Percentiles rank a stretch among this genome's conserved stretches.
These are phyloP conservation scores for Candida piceae DNA, from an alignment of 805 yeast genomes.

Conservation along the genomic window DNA sequence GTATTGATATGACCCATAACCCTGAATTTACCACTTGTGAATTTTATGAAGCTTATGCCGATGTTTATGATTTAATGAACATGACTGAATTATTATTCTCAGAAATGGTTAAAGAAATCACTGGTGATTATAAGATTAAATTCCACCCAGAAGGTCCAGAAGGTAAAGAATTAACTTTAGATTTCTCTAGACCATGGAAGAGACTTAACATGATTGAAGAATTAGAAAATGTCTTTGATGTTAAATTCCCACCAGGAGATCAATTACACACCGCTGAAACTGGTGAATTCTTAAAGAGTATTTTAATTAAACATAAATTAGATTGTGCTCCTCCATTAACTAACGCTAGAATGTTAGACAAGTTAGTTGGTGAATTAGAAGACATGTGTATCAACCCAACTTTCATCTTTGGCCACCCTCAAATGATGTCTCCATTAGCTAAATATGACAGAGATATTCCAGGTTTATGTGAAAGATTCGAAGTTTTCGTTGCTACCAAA, in stretches of 20 bases:
- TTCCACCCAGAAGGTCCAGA: constrained; percentile 96
- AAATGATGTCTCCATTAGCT: constrained; percentile 99
- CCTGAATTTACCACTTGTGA: constrained; percentile 99
- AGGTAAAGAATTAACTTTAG: constrained; percentile 70
- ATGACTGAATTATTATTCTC: constrained; percentile 90
- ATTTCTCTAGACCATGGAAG: constrained; percentile 97
- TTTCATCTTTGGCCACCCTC: constrained; percentile 97
- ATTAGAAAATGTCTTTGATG: constrained; percentile 78
- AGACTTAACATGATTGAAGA: constrained; percentile 96
- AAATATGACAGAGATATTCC: constrained; percentile 89
- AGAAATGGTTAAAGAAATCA: constrained; percentile 94
- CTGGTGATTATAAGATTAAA: constrained; percentile 78
- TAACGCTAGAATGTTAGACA: constrained; percentile 98
- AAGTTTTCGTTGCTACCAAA: constrained; percentile 97
- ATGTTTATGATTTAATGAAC: constrained; percentile 92
- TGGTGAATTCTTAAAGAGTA: constrained; percentile 78
- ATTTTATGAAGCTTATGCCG: constrained; percentile 96
- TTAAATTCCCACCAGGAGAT: constrained; percentile 93
- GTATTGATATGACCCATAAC: constrained; percentile 97
- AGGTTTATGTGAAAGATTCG: constrained; percentile 97
- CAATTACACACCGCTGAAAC: constrained; percentile 92
- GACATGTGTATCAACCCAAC: constrained; percentile 95
- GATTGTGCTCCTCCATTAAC: constrained; percentile 90
- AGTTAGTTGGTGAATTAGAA: constrained; percentile 94
- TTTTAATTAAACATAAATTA: constrained; percentile 72